Evolutionary conservation across 1,139 yeast genomes (phyloP).

Genomic region (Pichia sp.): DNA sequence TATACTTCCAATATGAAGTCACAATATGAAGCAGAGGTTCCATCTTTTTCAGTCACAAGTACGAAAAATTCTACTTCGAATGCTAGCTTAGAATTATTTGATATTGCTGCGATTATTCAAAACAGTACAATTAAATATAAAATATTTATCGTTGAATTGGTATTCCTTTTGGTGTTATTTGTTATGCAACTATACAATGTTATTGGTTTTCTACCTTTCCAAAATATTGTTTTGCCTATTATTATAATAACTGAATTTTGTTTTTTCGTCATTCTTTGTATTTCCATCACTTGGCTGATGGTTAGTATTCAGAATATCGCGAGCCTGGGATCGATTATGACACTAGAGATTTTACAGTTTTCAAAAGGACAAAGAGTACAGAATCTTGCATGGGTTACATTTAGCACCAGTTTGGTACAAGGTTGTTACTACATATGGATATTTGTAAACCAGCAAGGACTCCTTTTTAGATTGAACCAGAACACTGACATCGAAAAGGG

Average conservation of each 20-base stretch:
- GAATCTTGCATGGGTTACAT: conserved; percentile 10
- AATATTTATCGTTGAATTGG: conserved; percentile 10
- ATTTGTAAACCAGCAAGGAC: no score
- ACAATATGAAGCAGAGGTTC: conserved; percentile 7
- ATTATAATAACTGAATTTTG: not conserved
- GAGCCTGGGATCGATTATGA: conserved; percentile 8
- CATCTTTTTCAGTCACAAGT: conserved; percentile 11
- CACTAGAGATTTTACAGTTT: conserved; percentile 11
- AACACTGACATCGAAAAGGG: conserved; percentile 7
- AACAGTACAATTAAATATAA: conserved; percentile 6
- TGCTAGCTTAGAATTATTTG: conserved; percentile 9
- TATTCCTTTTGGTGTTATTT: conserved; percentile 5
- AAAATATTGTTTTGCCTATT: conserved; percentile 2
- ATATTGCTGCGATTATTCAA: conserved; percentile 10
- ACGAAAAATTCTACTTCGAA: conserved; percentile 5
- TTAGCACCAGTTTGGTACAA: not conserved
- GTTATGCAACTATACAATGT: conserved; percentile 9
- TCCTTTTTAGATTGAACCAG: not conserved
- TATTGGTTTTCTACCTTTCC: conserved; percentile 10
- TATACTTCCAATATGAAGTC: conserved; percentile 10
- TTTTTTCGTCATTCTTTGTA: conserved; percentile 6
- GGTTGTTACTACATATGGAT: no score
- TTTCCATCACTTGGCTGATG: conserved; percentile 10
- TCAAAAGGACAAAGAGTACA: conserved; percentile 3
- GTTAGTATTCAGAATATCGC: conserved; percentile 6